A percentile compares a stretch with the other conserved stretches of the same genome.
Evolutionary conservation across 805 yeast species (phyloP).

Genomic region (Saccharomycopsis amapae): DNA sequence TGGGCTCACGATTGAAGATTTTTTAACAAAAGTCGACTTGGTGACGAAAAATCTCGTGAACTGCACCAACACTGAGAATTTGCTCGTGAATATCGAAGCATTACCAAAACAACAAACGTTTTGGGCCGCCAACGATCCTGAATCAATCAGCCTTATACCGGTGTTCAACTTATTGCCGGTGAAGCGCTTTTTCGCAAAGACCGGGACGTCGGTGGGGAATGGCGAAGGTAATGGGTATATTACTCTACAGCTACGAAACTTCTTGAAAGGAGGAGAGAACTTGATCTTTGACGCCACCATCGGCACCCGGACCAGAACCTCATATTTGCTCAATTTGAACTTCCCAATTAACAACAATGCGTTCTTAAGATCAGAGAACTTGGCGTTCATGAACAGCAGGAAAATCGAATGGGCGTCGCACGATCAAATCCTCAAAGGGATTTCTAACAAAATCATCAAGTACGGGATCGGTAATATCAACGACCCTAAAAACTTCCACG

Average conservation of each 20-base stretch:
- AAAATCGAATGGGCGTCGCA: conserved; percentile 46
- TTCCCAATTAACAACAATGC: conserved; percentile 43
- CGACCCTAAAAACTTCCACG: conserved; percentile 1
- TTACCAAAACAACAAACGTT: conserved; percentile 1
- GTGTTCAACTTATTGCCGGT: conserved; percentile 38
- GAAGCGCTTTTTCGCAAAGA: conserved; percentile 70
- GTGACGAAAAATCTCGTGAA: conserved; percentile 12
- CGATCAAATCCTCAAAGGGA: conserved; percentile 44
- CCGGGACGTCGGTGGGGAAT: conserved; percentile 94
- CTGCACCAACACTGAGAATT: conserved; percentile 12
- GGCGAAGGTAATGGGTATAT: conserved; percentile 96
- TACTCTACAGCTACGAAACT: conserved; percentile 57
- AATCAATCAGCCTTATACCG: conserved; percentile 12
- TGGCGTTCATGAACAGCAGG: conserved; percentile 45
- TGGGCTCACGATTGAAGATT: conserved; percentile 5
- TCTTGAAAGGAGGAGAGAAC: conserved; percentile 64
- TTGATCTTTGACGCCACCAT: conserved; percentile 48
- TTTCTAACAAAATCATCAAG: conserved; percentile 30
- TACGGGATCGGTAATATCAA: conserved; percentile 24
- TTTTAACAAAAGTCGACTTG: conserved; percentile 10
- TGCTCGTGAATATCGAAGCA: conserved; percentile 8
- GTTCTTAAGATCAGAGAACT: conserved; percentile 47
- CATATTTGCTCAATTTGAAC: conserved; percentile 45
- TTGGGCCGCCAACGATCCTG: neutral
- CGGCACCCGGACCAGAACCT: conserved; percentile 54